A percentile compares a stretch with the other conserved stretches of the same genome.
These are phyloP conservation scores for Amanita fuliginea DNA, from an alignment of 768 basidiomycete species.

Conservation along the genomic window DNA sequence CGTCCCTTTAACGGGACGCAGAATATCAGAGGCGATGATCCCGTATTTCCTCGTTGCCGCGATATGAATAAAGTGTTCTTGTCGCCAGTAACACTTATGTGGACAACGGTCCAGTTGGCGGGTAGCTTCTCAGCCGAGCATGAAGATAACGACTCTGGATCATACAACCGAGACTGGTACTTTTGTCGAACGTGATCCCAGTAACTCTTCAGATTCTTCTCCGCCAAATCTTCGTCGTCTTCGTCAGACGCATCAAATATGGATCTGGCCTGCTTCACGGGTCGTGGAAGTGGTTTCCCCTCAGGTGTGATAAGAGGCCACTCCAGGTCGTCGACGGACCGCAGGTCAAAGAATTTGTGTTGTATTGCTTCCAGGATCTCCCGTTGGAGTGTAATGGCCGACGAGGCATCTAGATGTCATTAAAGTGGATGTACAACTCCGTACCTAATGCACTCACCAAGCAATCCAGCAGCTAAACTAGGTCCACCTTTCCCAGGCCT, in stretches of 20 bases:
- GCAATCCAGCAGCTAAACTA: constrained; percentile 45
- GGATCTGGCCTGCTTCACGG: constrained; percentile 8
- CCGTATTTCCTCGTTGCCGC: constrained; percentile 47
- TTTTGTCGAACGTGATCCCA: constrained; percentile 51
- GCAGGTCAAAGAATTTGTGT: constrained; percentile 45
- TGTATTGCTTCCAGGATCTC: constrained; percentile 81
- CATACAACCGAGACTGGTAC: constrained; percentile 36
- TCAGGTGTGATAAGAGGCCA: constrained; percentile 55
- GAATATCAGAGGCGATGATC: constrained; percentile 60
- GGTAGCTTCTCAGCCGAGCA: constrained; percentile 44
- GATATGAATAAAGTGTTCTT: constrained; percentile 75
- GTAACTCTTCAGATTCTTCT: constrained; percentile 35
- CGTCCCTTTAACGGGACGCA: constrained; percentile 82
- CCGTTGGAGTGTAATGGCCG: constrained; percentile 69
- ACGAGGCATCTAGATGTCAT: constrained; percentile 46
- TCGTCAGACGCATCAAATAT: constrained; percentile 19
- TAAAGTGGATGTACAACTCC: neutral
- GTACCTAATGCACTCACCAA: constrained; percentile 34
- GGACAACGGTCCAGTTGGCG: constrained; percentile 71
- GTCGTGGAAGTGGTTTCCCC: constrained; percentile 27
- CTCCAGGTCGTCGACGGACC: constrained; percentile 47
- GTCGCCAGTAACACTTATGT: constrained; percentile 76
- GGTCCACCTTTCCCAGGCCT: constrained; percentile 38
- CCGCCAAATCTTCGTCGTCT: constrained; percentile 24
- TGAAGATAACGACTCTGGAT: constrained; percentile 28